phyloP scores from a whole-genome alignment of 345 rosid species.

The Nephelium lappaceum region DNA sequence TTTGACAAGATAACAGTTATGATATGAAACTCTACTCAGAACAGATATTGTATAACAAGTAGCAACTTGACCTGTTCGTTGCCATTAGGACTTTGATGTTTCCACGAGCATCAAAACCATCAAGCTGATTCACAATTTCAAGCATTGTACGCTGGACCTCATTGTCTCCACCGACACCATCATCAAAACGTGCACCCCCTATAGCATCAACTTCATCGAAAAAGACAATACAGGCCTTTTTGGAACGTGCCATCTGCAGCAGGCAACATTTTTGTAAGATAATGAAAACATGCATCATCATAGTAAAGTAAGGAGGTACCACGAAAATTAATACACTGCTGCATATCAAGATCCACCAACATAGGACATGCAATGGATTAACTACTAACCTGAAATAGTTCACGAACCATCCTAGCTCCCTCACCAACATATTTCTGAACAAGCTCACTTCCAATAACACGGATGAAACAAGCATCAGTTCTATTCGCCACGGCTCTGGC shows the following conservation, averaged over 20 bases:
- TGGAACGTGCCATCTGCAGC: conserved; percentile 82
- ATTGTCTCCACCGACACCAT: conserved; percentile 82
- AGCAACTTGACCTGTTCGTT: conserved; percentile 72
- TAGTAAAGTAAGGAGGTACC: conserved; percentile 2
- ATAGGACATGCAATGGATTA: neutral
- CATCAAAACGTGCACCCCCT: conserved; percentile 87
- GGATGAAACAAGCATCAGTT: conserved; percentile 98
- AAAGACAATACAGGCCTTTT: conserved; percentile 84
- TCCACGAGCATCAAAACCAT: conserved; percentile 93
- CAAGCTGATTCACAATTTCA: conserved; percentile 88
- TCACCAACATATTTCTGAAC: conserved; percentile 99
- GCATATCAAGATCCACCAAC: neutral
- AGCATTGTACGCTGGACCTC: conserved; percentile 90
- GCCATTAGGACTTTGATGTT: conserved; percentile 99
- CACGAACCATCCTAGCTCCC: conserved; percentile 99
- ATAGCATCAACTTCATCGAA: conserved; percentile 88
- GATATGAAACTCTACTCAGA: neutral
- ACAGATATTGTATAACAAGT: neutral
- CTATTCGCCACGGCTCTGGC: conserved; percentile 99
- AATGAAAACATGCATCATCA: neutral
- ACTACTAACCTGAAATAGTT: conserved; percentile 79
- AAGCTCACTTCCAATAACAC: conserved; percentile 98
- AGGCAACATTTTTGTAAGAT: conserved; percentile 3
- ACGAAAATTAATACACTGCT: neutral
- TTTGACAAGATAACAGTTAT: neutral